phyloP scores from a whole-genome alignment of 2,329 filamentous ascomycete genomes.

The Aureobasidium sp. region DNA sequence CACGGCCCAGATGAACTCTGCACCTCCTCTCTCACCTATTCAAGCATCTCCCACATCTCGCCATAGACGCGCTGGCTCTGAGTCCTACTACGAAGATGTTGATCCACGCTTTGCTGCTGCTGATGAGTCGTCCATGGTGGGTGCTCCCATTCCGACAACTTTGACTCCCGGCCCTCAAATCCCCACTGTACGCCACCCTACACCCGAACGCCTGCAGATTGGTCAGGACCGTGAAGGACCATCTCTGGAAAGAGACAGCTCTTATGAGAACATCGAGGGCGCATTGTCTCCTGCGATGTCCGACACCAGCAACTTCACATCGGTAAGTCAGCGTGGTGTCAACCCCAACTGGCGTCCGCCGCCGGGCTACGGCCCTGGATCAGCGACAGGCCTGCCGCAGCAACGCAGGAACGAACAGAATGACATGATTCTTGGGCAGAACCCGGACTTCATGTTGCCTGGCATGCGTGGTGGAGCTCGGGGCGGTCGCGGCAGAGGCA shows the following conservation, averaged over 20 bases:
- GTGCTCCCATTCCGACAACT: slow-evolving; percentile 15
- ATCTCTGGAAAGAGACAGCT: slow-evolving; percentile 35
- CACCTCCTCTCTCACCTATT: slow-evolving; percentile 23
- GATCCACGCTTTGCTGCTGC: slow-evolving; percentile 75
- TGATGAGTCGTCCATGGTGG: slow-evolving; percentile 26
- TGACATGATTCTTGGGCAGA: slow-evolving; percentile 68
- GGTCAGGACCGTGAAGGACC: slow-evolving; percentile 15
- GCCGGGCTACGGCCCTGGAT: slow-evolving; percentile 32
- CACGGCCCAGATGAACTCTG: slow-evolving; percentile 19
- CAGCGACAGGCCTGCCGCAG: slow-evolving; percentile 26
- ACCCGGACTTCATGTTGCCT: slow-evolving; percentile 79
- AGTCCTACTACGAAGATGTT: slow-evolving; percentile 83
- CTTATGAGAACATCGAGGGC: slow-evolving; percentile 58
- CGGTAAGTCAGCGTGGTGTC: slow-evolving; percentile 77
- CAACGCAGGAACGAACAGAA: slow-evolving; percentile 45
- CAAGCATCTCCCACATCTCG: slow-evolving; percentile 22
- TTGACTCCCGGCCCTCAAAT: slow-evolving; percentile 18
- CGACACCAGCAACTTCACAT: slow-evolving; percentile 81
- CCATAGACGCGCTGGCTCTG: slow-evolving; percentile 33
- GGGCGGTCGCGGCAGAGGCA: slow-evolving; percentile 22
- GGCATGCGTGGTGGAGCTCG: slow-evolving; percentile 30
- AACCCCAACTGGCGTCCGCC: slow-evolving; percentile 74
- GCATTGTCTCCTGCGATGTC: slow-evolving; percentile 64
- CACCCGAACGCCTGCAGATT: neutral
- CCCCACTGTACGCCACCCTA: slow-evolving; percentile 19